phyloP scores from a whole-genome alignment of 352 stramenopile genomes.

The Phytophthora citricola region DNA sequence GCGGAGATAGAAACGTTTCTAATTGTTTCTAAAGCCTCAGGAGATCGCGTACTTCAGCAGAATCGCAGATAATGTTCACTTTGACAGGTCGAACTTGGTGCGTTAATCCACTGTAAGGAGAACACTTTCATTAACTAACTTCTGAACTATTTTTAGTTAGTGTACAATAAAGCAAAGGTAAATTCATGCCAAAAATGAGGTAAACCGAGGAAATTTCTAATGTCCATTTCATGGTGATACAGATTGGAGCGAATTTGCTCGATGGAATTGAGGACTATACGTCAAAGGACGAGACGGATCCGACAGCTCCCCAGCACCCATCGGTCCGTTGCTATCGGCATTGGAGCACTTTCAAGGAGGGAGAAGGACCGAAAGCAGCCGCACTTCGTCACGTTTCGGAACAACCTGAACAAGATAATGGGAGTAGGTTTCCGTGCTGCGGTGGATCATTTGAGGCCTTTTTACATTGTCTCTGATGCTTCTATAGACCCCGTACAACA shows the following conservation, averaged over 20 bases:
- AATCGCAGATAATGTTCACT: slow-evolving; percentile 49
- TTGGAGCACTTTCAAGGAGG: slow-evolving; percentile 51
- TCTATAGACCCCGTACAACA: slow-evolving; percentile 79
- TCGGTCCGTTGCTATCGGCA: slow-evolving; percentile 55
- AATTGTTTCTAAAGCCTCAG: slow-evolving; percentile 41
- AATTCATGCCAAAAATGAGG: background rate
- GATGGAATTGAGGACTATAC: slow-evolving; percentile 62
- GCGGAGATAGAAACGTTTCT: background rate
- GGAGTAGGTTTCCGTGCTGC: slow-evolving; percentile 42
- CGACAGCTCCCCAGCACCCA: slow-evolving; percentile 51
- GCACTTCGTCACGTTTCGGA: slow-evolving; percentile 77
- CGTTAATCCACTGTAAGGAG: background rate
- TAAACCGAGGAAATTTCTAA: no score
- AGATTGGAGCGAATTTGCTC: slow-evolving; percentile 68
- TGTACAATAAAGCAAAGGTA: slow-evolving; percentile 41
- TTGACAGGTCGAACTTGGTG: slow-evolving; percentile 75
- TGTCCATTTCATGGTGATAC: background rate
- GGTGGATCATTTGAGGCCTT: background rate
- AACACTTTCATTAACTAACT: no score
- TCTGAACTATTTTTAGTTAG: slow-evolving; percentile 17
- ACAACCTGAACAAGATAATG: slow-evolving; percentile 89
- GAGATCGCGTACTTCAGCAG: slow-evolving; percentile 80
- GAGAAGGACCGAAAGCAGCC: slow-evolving; percentile 16
- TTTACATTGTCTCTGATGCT: slow-evolving; percentile 2
- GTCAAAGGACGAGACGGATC: slow-evolving; percentile 59